A percentile compares a stretch with the other conserved stretches of the same genome.
Conservation (phyloP, 306 rosid species). For the Cucurbita ficifolia region DNA sequence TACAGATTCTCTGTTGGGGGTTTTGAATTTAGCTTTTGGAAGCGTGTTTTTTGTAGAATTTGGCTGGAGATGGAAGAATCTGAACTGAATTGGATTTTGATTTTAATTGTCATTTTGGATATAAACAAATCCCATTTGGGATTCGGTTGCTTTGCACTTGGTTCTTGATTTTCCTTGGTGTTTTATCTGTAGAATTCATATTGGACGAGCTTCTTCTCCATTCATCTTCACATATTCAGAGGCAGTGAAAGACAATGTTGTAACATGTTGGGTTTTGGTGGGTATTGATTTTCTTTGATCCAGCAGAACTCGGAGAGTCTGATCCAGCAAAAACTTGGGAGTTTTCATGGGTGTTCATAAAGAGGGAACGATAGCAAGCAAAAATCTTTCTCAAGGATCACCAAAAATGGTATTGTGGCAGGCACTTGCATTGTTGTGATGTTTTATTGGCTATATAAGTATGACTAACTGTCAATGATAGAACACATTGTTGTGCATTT, state of each 20-base stretch:
- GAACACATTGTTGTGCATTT: neutral
- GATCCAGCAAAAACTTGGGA: neutral
- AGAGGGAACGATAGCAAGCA: slow-evolving; percentile 47
- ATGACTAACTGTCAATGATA: neutral
- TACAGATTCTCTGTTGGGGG: neutral
- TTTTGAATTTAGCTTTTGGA: neutral
- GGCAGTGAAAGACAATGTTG: neutral
- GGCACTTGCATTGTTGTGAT: neutral
- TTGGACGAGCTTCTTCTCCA: neutral
- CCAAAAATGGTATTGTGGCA: slow-evolving; percentile 25
- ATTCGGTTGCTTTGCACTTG: neutral
- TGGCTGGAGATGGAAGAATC: neutral
- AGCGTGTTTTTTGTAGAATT: neutral
- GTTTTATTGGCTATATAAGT: neutral
- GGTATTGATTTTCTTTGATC: slow-evolving; percentile 15
- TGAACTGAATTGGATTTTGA: neutral
- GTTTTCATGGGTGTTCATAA: slow-evolving; percentile 35
- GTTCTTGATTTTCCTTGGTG: neutral
- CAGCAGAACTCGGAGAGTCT: slow-evolving; percentile 8
- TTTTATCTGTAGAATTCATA: neutral
- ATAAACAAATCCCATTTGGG: neutral
- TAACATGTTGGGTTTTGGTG: slow-evolving; percentile 6
- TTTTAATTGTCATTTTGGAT: neutral
- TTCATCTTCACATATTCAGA: neutral
- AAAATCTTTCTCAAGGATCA: slow-evolving; percentile 22